phyloP scores from a whole-genome alignment of 192 early-diverging fungal species.

The Obelidium mucronatum region DNA sequence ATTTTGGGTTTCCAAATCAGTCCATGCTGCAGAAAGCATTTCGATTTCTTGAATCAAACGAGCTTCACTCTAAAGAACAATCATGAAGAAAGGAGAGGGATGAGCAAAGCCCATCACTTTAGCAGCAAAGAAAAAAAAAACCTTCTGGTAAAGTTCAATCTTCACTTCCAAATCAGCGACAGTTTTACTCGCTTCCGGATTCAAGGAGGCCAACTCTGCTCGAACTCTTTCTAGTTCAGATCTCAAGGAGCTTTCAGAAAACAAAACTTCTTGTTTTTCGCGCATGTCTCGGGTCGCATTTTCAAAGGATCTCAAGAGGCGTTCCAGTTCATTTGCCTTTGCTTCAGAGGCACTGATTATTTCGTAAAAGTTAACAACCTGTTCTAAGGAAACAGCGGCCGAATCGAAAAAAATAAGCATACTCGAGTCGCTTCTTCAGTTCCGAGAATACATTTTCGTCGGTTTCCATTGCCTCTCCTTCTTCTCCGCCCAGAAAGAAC shows the following conservation, averaged over 20 bases:
- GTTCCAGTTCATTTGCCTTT: slow-evolving; percentile 9
- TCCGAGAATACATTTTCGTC: slow-evolving; percentile 45
- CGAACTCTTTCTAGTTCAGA: slow-evolving; percentile 29
- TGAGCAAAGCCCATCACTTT: no score
- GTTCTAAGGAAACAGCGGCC: neutral
- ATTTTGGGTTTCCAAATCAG: slow-evolving; percentile 84
- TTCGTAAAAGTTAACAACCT: neutral
- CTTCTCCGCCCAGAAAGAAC: slow-evolving; percentile 41
- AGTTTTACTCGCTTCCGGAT: slow-evolving; percentile 46
- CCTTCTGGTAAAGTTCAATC: slow-evolving; percentile 64
- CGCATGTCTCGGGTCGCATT: slow-evolving; percentile 8
- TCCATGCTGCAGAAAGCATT: slow-evolving; percentile 69
- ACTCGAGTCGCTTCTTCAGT: slow-evolving; percentile 39
- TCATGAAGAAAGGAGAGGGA: neutral
- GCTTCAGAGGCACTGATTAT: slow-evolving; percentile 16
- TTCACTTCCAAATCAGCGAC: slow-evolving; percentile 60
- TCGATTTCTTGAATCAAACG: slow-evolving; percentile 72
- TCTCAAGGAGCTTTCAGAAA: slow-evolving; percentile 17
- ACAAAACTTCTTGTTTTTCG: slow-evolving; percentile 13
- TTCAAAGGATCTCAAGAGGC: slow-evolving; percentile 15
- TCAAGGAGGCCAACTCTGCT: slow-evolving; percentile 2
- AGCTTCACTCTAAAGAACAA: slow-evolving; percentile 53
- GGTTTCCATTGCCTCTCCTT: slow-evolving; percentile 13
- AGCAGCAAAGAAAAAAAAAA: slow-evolving; percentile 48
- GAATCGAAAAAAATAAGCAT: neutral